Evolutionary conservation across 2,329 filamentous ascomycete species (phyloP).

Genomic region (Diplocarpon rosae): DNA sequence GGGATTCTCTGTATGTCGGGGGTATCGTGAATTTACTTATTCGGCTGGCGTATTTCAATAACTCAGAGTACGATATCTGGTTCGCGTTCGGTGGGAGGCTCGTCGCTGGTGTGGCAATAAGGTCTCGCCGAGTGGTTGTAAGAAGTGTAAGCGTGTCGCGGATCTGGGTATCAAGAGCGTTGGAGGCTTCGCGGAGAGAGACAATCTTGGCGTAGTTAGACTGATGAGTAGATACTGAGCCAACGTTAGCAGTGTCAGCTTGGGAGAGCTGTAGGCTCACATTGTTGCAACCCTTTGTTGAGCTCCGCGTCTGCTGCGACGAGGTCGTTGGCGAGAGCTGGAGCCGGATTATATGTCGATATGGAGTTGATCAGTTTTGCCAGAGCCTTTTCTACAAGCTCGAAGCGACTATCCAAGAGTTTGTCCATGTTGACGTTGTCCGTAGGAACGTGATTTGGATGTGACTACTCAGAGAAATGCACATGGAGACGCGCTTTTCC

Average conservation of each 20-base stretch:
- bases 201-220: slow-evolving; percentile 60
- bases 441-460: neutral
- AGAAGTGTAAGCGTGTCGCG: slow-evolving; percentile 59
- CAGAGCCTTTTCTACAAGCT: slow-evolving; percentile 56
- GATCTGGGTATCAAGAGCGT: slow-evolving; percentile 59
- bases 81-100: slow-evolving; percentile 39
- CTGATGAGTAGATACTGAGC: slow-evolving; percentile 60
- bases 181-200: slow-evolving; percentile 53
- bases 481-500: neutral
- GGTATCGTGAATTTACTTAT: slow-evolving; percentile 74
- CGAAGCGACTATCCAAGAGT: slow-evolving; percentile 50
- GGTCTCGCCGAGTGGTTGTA: slow-evolving; percentile 61
- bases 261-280: slow-evolving; percentile 31
- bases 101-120: slow-evolving; percentile 51
- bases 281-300: slow-evolving; percentile 50
- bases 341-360: slow-evolving; percentile 68
- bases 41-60: slow-evolving; percentile 66
- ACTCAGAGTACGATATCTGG: slow-evolving; percentile 57
- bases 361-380: slow-evolving; percentile 67
- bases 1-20: slow-evolving; percentile 18
- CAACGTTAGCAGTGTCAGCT: neutral
- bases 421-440: slow-evolving; percentile 42
- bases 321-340: slow-evolving; percentile 55
- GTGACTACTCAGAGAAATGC: neutral
- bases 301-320: slow-evolving; percentile 60